phyloP scores from a whole-genome alignment of 352 stramenopile genomes.

The Phytophthora pseudosyringae region DNA sequence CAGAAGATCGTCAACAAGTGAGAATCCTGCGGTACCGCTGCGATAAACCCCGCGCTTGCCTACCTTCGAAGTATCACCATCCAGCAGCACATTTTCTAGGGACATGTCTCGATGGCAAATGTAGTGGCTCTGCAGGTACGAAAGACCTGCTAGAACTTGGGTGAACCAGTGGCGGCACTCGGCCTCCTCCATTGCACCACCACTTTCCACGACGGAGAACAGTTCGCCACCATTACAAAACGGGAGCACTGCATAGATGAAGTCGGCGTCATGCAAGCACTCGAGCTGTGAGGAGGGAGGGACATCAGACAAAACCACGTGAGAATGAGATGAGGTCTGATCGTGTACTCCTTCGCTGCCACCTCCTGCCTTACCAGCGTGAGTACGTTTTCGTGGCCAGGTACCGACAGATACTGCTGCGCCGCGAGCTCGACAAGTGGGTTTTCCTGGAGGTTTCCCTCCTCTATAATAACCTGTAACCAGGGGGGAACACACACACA shows the following conservation, averaged over 20 bases:
- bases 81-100: conserved; percentile 86
- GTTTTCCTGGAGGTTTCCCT: conserved; percentile 89
- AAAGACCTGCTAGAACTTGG: conserved; percentile 79
- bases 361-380: conserved; percentile 59
- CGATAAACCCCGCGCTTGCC: not conserved
- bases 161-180: conserved; percentile 88
- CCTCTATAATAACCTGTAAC: conserved; percentile 82
- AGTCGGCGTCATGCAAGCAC: conserved; percentile 84
- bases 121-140: conserved; percentile 84
- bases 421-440: conserved; percentile 84
- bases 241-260: conserved; percentile 85
- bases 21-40: not conserved
- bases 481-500: not conserved
- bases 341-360: not conserved
- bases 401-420: conserved; percentile 83
- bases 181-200: conserved; percentile 76
- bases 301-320: not conserved
- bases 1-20: conserved; percentile 6
- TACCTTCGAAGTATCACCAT: conserved; percentile 86
- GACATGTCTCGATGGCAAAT: conserved; percentile 92
- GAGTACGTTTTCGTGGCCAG: conserved; percentile 86
- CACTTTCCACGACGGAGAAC: conserved; percentile 85
- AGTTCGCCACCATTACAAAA: conserved; percentile 88
- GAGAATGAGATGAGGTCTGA: not conserved
- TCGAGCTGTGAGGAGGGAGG: conserved; percentile 52